Percentiles rank a stretch among this genome's conserved stretches.
These are phyloP conservation scores for Blumeriella jaapii DNA, from an alignment of 2,329 filamentous ascomycete species.

Conservation along the genomic window DNA sequence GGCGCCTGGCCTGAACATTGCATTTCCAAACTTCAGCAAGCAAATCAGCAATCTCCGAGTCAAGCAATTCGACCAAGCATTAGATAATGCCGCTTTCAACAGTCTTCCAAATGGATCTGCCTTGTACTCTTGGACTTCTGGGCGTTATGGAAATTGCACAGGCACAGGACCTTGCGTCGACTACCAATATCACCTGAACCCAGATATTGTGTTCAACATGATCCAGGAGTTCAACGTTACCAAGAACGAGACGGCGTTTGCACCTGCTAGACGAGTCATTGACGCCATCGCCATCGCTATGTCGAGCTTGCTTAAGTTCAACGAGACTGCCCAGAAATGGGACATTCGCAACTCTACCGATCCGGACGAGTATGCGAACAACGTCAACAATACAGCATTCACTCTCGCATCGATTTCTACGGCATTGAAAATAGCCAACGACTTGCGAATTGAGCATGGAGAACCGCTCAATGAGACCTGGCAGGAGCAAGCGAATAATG, in stretches of 20 bases:
- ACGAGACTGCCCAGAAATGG: constrained; percentile 41
- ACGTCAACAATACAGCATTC: constrained; percentile 51
- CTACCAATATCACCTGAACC: constrained; percentile 62
- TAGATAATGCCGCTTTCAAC: constrained; percentile 49
- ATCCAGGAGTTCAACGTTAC: constrained; percentile 26
- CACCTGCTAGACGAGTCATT: constrained; percentile 45
- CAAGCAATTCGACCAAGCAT: constrained; percentile 45
- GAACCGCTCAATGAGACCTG: constrained; percentile 42
- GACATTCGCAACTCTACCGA: constrained; percentile 55
- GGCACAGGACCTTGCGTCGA: constrained; percentile 52
- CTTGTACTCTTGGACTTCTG: constrained; percentile 58
- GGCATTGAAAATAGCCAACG: constrained; percentile 36
- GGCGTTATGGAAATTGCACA: constrained; percentile 57
- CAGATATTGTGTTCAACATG: constrained; percentile 49
- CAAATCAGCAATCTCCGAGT: constrained; percentile 54
- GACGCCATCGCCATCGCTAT: constrained; percentile 52
- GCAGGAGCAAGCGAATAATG: constrained; percentile 42
- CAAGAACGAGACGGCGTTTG: constrained; percentile 26
- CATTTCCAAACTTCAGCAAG: constrained; percentile 49
- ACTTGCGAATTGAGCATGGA: constrained; percentile 15
- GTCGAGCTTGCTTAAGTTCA: constrained; percentile 46
- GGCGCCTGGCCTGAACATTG: constrained; percentile 47
- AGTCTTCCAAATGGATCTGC: constrained; percentile 45
- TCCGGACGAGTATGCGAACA: constrained; percentile 35
- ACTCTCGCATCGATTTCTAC: constrained; percentile 38